Evolutionary conservation across 2,329 filamentous ascomycete genomes (phyloP), one percentile per base, ranked within the genome.

Genomic region (Trichophyton rubrum): DNA sequence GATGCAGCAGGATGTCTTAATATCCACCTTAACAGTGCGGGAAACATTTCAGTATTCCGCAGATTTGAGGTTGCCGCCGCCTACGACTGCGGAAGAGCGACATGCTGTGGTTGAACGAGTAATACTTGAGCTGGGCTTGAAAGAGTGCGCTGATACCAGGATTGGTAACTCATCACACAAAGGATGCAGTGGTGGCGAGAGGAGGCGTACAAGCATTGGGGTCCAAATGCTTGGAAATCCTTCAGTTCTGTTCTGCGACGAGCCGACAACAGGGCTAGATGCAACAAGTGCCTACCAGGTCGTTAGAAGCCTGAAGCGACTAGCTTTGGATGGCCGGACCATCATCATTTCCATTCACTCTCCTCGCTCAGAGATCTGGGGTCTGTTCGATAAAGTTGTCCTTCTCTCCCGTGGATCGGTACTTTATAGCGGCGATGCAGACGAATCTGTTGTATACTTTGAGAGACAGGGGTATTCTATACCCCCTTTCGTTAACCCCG

Each of bases 211-310:
- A 0, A 89, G 86, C 64, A 88, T 91, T 56, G 88, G 87, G 1
- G 87, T 91, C 3, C 88, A 90, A 71, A 77, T 91, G 60, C 76
- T 91, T n/a, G 84, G 86, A 3, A 91, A 90, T 68, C 88, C 88
- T 1, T 89, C 86, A 4, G 80, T 91, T 0, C 74, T 91, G 5
- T 90, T 89, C 70, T 79, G 90, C 22, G 88, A 92, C 67, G 88
- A 91, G 67, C 87, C 88, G 0, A 91, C 88, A 0, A 90, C 87
- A 1, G 87, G 73, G 1, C 77, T 91, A 6, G 88, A 91, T 72
- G 86, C 87, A 0, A 89, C 86, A 1, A 89, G 85, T 67, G 88
- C 88, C 0, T 89, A 84, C 66, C 87, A 90, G 65, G 79, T 91
- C 0, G 78, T 90, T 0, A 78, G 83, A 35, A 90, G 86, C 0